phyloP scores from a whole-genome alignment of 352 stramenopile species.

The Globisporangium spiculum region DNA sequence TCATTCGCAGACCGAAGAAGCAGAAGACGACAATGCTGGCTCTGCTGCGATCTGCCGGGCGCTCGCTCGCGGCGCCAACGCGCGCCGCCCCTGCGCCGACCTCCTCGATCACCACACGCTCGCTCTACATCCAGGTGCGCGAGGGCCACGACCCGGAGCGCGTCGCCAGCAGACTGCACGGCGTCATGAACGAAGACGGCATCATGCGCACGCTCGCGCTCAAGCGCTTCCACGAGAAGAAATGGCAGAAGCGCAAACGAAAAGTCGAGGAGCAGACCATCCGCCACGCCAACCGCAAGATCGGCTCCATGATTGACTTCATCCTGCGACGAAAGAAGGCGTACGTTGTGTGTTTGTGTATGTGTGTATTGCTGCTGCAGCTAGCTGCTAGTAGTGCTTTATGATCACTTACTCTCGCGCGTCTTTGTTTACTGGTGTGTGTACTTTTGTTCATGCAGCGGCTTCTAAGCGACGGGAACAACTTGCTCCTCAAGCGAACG shows the following conservation, averaged over 20 bases:
- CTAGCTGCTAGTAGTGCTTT: neutral
- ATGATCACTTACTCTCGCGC: neutral
- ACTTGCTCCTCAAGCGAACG: neutral
- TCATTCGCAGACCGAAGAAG: neutral
- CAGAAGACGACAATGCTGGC: constrained; percentile 28
- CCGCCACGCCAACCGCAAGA: constrained; percentile 72
- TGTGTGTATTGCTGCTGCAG: constrained; percentile 14
- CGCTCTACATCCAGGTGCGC: constrained; percentile 56
- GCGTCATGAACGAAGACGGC: constrained; percentile 73
- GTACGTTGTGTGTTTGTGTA: constrained; percentile 33
- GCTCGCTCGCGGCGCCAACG: constrained; percentile 13
- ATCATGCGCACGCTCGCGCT: constrained; percentile 69
- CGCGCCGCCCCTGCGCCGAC: constrained; percentile 14
- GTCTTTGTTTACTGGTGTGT: constrained; percentile 2
- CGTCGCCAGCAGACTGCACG: constrained; percentile 54
- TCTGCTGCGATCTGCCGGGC: constrained; percentile 28
- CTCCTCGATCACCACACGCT: constrained; percentile 23
- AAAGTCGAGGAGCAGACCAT: constrained; percentile 79
- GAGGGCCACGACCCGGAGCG: constrained; percentile 47
- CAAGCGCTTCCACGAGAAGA: constrained; percentile 83
- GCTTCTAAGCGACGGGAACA: constrained; percentile 20
- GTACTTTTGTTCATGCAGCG: constrained; percentile 9
- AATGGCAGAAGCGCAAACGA: constrained; percentile 78
- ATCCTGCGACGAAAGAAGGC: constrained; percentile 80
- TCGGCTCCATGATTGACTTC: constrained; percentile 85